Evolutionary conservation across 2,329 filamentous ascomycete genomes (phyloP).

Genomic region (Microdochium bolleyi): DNA sequence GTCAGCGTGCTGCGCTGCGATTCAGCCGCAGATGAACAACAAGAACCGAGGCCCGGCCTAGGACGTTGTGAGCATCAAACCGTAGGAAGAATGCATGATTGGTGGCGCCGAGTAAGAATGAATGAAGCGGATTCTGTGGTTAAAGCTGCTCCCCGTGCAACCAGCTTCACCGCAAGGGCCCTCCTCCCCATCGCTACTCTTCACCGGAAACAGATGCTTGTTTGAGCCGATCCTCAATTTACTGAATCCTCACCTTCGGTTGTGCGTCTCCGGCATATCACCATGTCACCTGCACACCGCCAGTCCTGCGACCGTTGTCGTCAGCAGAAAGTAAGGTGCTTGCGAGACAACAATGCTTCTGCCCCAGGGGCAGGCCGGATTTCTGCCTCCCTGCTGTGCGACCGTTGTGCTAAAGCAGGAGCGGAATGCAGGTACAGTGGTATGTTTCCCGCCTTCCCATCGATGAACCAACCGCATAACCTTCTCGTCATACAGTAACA

Average conservation of each 20-base stretch:
- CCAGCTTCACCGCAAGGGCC: background rate
- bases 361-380: background rate
- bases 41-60: background rate
- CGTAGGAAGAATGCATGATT: background rate
- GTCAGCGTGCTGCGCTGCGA: background rate
- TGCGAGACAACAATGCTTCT: background rate
- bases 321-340: background rate
- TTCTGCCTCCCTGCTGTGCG: background rate
- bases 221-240: background rate
- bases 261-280: background rate
- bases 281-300: background rate
- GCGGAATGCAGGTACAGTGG: background rate
- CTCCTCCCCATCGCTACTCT: background rate
- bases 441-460: background rate
- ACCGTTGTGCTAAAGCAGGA: background rate
- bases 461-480: background rate
- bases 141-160: background rate
- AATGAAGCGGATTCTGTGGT: background rate
- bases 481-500: background rate
- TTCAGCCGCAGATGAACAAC: background rate
- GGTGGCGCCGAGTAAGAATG: background rate
- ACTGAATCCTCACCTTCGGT: background rate
- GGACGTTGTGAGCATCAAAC: background rate
- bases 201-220: background rate
- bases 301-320: background rate